Evolutionary conservation across 768 basidiomycete species (phyloP), one percentile per base, ranked within the genome.

Genomic region (Lactarius quietus): DNA sequence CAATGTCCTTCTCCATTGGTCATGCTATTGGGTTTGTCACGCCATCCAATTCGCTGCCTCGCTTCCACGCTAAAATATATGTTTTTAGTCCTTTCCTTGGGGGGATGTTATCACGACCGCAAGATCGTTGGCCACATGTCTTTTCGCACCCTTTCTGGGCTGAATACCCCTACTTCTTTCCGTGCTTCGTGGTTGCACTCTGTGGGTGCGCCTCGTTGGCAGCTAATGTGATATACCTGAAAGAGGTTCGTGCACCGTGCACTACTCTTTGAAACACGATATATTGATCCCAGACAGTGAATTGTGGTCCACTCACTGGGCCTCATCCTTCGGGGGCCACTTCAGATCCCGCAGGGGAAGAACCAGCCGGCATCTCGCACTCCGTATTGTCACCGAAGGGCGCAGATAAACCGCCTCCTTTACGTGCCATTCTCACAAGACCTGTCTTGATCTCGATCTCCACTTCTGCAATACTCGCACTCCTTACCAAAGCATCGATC

Each of bases 401-500:
- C 48, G 12, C 9, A n/a, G 28, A 36, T 5, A 39, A 35, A 29
- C 72, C 73, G 0, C 14, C 69, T 10, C 51, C 75, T 1, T 77
- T 87, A 63, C 76, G 76, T 12, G 67, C 70, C 6, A 7, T 48
- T 14, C 48, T 48, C 23, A 48, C 23, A 23, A 48, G 48, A 26
- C 48, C 48, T 26, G 76, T 84, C 56, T 63, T 80, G 45, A 71
- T 83, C 52, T 75, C 81, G 23, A 71, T 81, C 29, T 62, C 70
- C 57, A 83, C 80, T 66, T 82, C 81, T 69, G 76, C 72, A 43
- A 67, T 70, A 7, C 73, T 83, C 23, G 76, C 76, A 18, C 77
- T 84, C n/a, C 68, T 80, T 9, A 79, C 82, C 39, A 78, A 79
- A 29, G 72, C 75, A 8, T 62, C 77, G 60, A 48, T 69, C n/a